Percentiles rank a stretch among this genome's conserved stretches.
Conservation (phyloP, 2,329 filamentous ascomycete genomes). For the Purpureocillium lavendulum region DNA sequence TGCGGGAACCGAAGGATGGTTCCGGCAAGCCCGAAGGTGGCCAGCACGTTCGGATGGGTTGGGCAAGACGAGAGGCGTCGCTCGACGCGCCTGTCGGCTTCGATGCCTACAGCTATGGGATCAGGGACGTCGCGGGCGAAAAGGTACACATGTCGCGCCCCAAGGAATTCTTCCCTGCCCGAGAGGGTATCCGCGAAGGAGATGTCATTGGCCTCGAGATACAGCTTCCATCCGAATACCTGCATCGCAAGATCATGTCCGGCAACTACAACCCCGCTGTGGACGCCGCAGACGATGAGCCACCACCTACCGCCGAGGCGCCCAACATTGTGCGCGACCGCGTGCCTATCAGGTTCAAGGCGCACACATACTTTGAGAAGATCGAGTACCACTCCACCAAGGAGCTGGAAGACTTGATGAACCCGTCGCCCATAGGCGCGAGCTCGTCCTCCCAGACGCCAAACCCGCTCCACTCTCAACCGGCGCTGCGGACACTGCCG, state of each 20-base stretch:
- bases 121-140: slow-evolving; percentile 83
- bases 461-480: slow-evolving; percentile 61
- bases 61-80: slow-evolving; percentile 71
- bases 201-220: slow-evolving; percentile 95
- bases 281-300: slow-evolving; percentile 55
- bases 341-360: slow-evolving; percentile 89
- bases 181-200: slow-evolving; percentile 74
- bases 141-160: slow-evolving; percentile 90
- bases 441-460: slow-evolving; percentile 47
- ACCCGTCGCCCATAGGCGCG: slow-evolving; percentile 47
- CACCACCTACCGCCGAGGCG: slow-evolving; percentile 44
- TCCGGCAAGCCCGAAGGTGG: slow-evolving; percentile 38
- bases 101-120: slow-evolving; percentile 87
- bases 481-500: slow-evolving; percentile 78
- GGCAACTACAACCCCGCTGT: slow-evolving; percentile 83
- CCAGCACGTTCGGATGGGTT: slow-evolving; percentile 75
- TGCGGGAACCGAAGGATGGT: slow-evolving; percentile 31
- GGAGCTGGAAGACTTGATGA: slow-evolving; percentile 78
- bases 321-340: slow-evolving; percentile 89
- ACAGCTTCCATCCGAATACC: slow-evolving; percentile 71
- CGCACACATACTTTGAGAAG: slow-evolving; percentile 88
- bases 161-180: slow-evolving; percentile 77
- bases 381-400: slow-evolving; percentile 84
- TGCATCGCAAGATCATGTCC: slow-evolving; percentile 83
- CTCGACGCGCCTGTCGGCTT: slow-evolving; percentile 79